These are phyloP conservation scores for Arthrobotrys musiformis DNA, from an alignment of 2,329 filamentous ascomycete species.

Conservation along the genomic window DNA sequence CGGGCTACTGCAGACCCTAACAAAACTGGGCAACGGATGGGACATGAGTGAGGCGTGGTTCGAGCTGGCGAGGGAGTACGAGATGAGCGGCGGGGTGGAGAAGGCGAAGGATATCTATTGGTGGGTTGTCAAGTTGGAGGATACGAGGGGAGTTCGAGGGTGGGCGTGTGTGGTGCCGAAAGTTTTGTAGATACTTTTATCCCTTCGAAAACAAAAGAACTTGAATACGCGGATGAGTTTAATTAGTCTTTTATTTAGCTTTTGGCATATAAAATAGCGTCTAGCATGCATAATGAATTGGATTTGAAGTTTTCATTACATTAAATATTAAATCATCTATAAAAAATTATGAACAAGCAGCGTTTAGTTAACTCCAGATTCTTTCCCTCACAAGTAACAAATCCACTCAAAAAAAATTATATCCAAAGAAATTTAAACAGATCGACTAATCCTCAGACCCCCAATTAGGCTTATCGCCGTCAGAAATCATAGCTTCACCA, in stretches of 20 bases:
- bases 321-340: no score
- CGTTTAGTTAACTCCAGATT: no score
- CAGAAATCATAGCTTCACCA: not conserved
- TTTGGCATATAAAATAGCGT: slow-evolving; percentile 28
- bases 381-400: no score
- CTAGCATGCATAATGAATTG: not conserved
- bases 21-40: slow-evolving; percentile 87
- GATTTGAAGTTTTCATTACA: no score
- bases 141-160: slow-evolving; percentile 79
- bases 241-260: not conserved
- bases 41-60: slow-evolving; percentile 95
- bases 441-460: no score
- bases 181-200: slow-evolving; percentile 41
- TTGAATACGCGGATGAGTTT: no score
- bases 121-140: slow-evolving; percentile 97
- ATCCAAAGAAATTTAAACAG: no score
- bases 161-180: slow-evolving; percentile 73
- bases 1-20: slow-evolving; percentile 81
- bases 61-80: slow-evolving; percentile 83
- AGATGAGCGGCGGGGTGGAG: slow-evolving; percentile 83
- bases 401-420: no score
- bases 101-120: slow-evolving; percentile 93
- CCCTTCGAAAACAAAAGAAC: no score
- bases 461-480: no score
- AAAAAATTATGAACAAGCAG: no score